Percentiles rank a stretch among this genome's conserved stretches.
These are phyloP conservation scores for Arachis stenosperma DNA, from an alignment of 306 rosid genomes.

Conservation along the genomic window DNA sequence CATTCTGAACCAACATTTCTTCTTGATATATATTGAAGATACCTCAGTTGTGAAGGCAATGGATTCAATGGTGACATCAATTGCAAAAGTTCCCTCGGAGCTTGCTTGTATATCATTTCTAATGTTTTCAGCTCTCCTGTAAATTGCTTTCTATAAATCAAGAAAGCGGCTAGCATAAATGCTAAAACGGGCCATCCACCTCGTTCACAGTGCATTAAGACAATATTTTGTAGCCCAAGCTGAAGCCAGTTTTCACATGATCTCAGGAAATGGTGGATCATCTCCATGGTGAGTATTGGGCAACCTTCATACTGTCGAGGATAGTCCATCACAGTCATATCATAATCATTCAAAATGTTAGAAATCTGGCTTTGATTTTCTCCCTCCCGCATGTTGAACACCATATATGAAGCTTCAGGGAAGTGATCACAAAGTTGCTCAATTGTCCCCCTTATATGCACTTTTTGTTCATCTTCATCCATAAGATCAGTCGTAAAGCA, in stretches of 20 bases:
- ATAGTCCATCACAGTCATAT: slow-evolving; percentile 97
- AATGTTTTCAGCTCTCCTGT: slow-evolving; percentile 88
- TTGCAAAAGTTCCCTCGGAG: slow-evolving; percentile 88
- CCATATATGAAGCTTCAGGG: slow-evolving; percentile 90
- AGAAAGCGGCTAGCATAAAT: slow-evolving; percentile 89
- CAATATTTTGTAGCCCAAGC: slow-evolving; percentile 77
- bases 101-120: slow-evolving; percentile 94
- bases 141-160: slow-evolving; percentile 84
- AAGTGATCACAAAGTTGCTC: slow-evolving; percentile 71
- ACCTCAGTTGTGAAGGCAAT: slow-evolving; percentile 89
- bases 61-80: slow-evolving; percentile 94
- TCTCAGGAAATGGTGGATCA: slow-evolving; percentile 90
- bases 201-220: slow-evolving; percentile 93
- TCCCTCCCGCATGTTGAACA: slow-evolving; percentile 94
- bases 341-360: slow-evolving; percentile 66
- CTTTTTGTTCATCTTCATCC: slow-evolving; percentile 79
- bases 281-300: slow-evolving; percentile 92
- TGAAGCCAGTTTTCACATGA: slow-evolving; percentile 96
- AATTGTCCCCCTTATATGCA: slow-evolving; percentile 74
- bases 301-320: slow-evolving; percentile 96
- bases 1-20: slow-evolving; percentile 89
- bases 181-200: slow-evolving; percentile 97
- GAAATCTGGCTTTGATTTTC: slow-evolving; percentile 74
- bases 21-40: slow-evolving; percentile 92
- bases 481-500: slow-evolving; percentile 85